phyloP scores from a whole-genome alignment of 768 basidiomycete species.

The Mycena galopus region DNA sequence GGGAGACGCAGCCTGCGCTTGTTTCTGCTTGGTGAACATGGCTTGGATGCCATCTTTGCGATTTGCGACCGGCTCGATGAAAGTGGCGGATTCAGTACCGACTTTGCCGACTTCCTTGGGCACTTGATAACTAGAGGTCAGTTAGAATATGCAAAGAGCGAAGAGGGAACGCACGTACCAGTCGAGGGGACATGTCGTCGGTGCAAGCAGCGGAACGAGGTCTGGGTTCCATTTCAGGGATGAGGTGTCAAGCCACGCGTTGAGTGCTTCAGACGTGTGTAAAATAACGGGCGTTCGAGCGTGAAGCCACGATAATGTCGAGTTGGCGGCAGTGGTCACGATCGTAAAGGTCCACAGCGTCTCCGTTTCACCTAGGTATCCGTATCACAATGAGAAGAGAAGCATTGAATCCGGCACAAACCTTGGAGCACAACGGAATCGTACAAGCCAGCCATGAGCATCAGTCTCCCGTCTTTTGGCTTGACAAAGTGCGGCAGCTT shows the following conservation, averaged over 20 bases:
- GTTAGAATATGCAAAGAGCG: background rate
- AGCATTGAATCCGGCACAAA: constrained; percentile 35
- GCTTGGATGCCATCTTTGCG: constrained; percentile 90
- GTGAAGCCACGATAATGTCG: constrained; percentile 87
- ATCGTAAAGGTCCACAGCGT: constrained; percentile 89
- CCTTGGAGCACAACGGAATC: constrained; percentile 80
- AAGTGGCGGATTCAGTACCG: constrained; percentile 84
- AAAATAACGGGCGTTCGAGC: constrained; percentile 92
- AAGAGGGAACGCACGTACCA: constrained; percentile 63
- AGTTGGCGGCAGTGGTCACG: constrained; percentile 84
- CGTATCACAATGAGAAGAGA: background rate
- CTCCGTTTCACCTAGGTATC: constrained; percentile 61
- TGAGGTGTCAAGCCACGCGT: constrained; percentile 85
- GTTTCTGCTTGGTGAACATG: constrained; percentile 80
- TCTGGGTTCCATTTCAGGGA: constrained; percentile 72
- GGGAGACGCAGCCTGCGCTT: constrained; percentile 16
- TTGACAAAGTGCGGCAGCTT: constrained; percentile 88
- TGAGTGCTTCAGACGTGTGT: constrained; percentile 67
- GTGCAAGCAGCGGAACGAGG: constrained; percentile 70
- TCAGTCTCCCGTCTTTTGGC: constrained; percentile 69
- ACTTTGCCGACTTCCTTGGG: constrained; percentile 94
- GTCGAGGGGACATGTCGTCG: constrained; percentile 65
- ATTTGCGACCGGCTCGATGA: constrained; percentile 82
- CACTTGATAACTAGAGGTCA: constrained; percentile 79
- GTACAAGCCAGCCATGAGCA: constrained; percentile 92